Conservation (phyloP, 2,329 filamentous ascomycete species). For the Alternaria gansuensis region DNA sequence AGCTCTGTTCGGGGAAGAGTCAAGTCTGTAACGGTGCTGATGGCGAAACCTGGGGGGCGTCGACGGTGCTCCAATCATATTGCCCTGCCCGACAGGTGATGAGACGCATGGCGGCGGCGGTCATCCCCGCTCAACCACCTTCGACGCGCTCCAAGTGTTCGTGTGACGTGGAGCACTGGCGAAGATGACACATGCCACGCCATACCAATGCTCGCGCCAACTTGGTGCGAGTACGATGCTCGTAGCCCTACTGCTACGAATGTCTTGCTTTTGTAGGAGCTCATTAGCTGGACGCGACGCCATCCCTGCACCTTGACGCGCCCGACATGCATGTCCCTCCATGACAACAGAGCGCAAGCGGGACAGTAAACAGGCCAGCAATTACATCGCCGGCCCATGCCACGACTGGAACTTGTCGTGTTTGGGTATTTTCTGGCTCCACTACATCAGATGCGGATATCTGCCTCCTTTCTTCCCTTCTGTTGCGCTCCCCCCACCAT, state of each 20-base stretch:
- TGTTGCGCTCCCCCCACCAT: slow-evolving; percentile 14
- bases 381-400: slow-evolving; percentile 2
- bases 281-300: slow-evolving; percentile 17
- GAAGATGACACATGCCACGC: neutral
- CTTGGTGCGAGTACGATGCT: neutral
- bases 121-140: slow-evolving; percentile 14
- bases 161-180: slow-evolving; percentile 9
- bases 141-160: neutral
- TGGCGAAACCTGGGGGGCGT: slow-evolving; percentile 18
- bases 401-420: slow-evolving; percentile 3
- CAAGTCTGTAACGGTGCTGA: neutral
- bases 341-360: slow-evolving; percentile 29
- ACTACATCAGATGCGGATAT: neutral
- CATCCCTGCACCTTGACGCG: slow-evolving; percentile 32
- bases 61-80: slow-evolving; percentile 22
- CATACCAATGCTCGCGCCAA: neutral
- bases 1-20: neutral
- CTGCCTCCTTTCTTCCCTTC: neutral
- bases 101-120: slow-evolving; percentile 25
- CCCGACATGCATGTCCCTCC: slow-evolving; percentile 30
- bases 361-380: slow-evolving; percentile 22
- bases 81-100: slow-evolving; percentile 3
- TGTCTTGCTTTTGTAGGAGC: slow-evolving; percentile 11
- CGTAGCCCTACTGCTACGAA: neutral
- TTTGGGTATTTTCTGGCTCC: neutral